Percentiles rank a stretch among this genome's conserved stretches.
Evolutionary conservation across 495 filamentous ascomycete genomes (phyloP).

Genomic region (Lentithecium fluviatile): DNA sequence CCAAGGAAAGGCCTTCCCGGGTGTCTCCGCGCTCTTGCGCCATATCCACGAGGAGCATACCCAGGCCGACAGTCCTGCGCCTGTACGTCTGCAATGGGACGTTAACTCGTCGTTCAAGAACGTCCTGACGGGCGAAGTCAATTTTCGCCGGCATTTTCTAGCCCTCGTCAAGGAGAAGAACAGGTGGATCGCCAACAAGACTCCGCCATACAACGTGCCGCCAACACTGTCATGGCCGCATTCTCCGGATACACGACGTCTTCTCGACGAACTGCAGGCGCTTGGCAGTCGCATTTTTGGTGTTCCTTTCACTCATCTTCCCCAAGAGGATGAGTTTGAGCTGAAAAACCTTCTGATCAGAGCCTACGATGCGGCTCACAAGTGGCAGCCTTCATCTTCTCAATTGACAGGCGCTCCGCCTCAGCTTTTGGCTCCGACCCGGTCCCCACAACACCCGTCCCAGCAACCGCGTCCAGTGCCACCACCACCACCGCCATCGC

Average conservation of each 20-base stretch:
- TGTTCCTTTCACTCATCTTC: background rate
- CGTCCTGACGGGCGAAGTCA: background rate
- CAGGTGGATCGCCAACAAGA: background rate
- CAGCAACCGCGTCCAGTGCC: background rate
- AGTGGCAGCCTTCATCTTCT: background rate
- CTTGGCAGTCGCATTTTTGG: background rate
- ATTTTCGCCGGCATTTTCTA: background rate
- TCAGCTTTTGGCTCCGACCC: background rate
- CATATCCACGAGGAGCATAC: constrained; percentile 1
- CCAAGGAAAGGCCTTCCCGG: background rate
- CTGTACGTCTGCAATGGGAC: background rate
- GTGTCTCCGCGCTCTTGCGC: background rate
- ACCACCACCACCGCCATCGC: background rate
- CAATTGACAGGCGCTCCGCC: background rate
- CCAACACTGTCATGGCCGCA: background rate
- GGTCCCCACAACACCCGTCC: background rate
- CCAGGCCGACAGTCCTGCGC: background rate
- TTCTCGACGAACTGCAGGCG: background rate
- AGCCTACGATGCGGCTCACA: background rate
- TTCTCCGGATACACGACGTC: background rate
- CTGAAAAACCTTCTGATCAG: background rate
- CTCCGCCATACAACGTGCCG: background rate
- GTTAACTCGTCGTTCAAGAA: background rate
- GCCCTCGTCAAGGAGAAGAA: background rate
- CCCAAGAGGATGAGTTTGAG: background rate